Evolutionary conservation across 768 basidiomycete species (phyloP).

Genomic region (Hemileccinum impolitum): DNA sequence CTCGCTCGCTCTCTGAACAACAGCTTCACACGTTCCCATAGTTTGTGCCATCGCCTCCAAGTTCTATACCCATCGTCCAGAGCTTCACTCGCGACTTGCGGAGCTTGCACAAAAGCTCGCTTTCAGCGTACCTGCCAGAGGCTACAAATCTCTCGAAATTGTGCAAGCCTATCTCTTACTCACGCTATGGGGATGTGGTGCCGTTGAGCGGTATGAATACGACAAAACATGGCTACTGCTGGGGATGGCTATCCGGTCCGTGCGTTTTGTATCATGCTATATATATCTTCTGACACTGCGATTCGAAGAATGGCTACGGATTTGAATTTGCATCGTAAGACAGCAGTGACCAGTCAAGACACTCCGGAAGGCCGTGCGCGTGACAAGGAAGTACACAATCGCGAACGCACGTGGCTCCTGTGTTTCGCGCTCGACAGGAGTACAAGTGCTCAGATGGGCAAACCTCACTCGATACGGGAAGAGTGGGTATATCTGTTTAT

Average conservation of each 20-base stretch:
- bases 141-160: constrained; percentile 92
- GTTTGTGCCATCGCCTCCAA: constrained; percentile 95
- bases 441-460: constrained; percentile 94
- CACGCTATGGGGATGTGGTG: constrained; percentile 87
- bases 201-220: constrained; percentile 94
- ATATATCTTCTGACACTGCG: constrained; percentile 8
- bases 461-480: constrained; percentile 89
- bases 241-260: constrained; percentile 80
- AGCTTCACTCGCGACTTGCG: constrained; percentile 73
- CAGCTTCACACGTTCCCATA: constrained; percentile 29
- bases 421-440: constrained; percentile 87
- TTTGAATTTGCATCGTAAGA: constrained; percentile 91
- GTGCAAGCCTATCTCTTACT: constrained; percentile 94
- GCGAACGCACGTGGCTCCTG: constrained; percentile 92
- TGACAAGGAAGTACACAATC: constrained; percentile 85
- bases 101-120: constrained; percentile 86
- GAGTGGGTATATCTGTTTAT: constrained; percentile 58
- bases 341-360: constrained; percentile 53
- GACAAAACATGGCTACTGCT: constrained; percentile 91
- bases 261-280: constrained; percentile 4
- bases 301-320: constrained; percentile 85
- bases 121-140: constrained; percentile 79
- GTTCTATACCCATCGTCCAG: constrained; percentile 79
- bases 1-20: not conserved
- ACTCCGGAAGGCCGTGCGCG: constrained; percentile 77